phyloP scores from a whole-genome alignment of 805 yeast genomes.

The Saturnispora silvae region DNA sequence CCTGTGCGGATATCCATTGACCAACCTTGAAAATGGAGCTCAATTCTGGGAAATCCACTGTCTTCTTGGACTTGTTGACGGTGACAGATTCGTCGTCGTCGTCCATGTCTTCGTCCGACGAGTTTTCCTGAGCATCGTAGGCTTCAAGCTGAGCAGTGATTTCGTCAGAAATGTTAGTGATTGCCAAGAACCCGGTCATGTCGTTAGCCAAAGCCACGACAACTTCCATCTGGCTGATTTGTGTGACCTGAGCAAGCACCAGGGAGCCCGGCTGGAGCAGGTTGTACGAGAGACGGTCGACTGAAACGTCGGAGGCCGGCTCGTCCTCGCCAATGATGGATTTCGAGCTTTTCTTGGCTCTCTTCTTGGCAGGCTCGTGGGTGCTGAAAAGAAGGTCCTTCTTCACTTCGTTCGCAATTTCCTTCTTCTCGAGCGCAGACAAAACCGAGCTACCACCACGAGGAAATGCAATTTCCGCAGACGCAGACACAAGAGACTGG shows the following conservation, averaged over 20 bases:
- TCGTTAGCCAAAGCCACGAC: constrained; percentile 71
- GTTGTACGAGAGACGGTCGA: constrained; percentile 55
- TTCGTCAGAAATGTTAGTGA: constrained; percentile 59
- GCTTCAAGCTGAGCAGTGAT: constrained; percentile 48
- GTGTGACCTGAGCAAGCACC: constrained; percentile 66
- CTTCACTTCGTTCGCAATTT: constrained; percentile 86
- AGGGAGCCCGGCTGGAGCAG: constrained; percentile 58
- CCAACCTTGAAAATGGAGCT: constrained; percentile 52
- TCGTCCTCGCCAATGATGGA: constrained; percentile 22
- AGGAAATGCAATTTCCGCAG: constrained; percentile 62
- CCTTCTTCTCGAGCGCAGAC: constrained; percentile 83
- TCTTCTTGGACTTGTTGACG: constrained; percentile 19
- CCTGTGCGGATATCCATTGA: constrained; percentile 77
- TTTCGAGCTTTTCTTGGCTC: constrained; percentile 21
- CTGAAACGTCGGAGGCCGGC: constrained; percentile 27
- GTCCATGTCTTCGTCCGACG: constrained; percentile 26
- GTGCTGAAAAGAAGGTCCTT: constrained; percentile 60
- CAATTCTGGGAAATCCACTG: constrained; percentile 45
- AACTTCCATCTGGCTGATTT: constrained; percentile 52
- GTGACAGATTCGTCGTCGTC: constrained; percentile 16
- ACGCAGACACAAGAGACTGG: constrained; percentile 22
- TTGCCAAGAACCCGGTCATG: constrained; percentile 67
- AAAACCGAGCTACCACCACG: constrained; percentile 90
- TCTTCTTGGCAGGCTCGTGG: constrained; percentile 21
- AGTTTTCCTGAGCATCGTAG: constrained; percentile 40